Base-by-base conservation (phyloP, 306 rosid genomes). In the Gastrolobium villosum region DNA sequence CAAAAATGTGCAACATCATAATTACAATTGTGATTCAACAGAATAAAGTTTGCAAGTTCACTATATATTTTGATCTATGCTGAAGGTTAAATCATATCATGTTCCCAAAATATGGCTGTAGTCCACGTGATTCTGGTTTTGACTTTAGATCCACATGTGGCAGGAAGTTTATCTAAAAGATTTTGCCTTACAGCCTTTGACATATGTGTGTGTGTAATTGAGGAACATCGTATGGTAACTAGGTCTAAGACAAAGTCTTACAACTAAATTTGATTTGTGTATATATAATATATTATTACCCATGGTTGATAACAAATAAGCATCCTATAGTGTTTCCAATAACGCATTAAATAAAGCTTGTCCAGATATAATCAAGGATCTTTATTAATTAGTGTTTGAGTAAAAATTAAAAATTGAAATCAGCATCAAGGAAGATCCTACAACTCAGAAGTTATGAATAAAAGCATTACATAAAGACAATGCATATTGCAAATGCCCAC, bases 371-470 rank as follows among this genome's bases (percentile, higher is more conserved):
- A 63, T 43, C 40, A 70, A 43, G 36, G 37, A 53, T 65, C 35
- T 53, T 55, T 35, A 14, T 63, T 13, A 64, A 11, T 15, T 57
- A 1, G 9, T 40, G 14, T 20, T 68, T 46, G n/a, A 39, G 26
- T 44, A 32, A n/a, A 77, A 10, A 55, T 5, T 20, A 15, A 11
- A 72, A 54, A 52, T 8, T 64, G 36, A 72, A 72, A 41, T 62
- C 36, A 37, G 45, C 50, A 13, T 35, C 30, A 40, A 13, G n/a
- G 46, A 59, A 72, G 45, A 81, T 39, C 43, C 15, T 35, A 26
- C 9, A 68, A 30, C 57, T 68, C 78, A 68, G 72, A 69, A 52
- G 65, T 32, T 74, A 78, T 63, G 48, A 69, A 78, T 30, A 56
- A 46, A 81, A 60, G n/a, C 30, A 69, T 53, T 40, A 65, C 49